Base-by-base conservation (phyloP, 1,284 basidiomycete species). In the Leccinum huronense region DNA sequence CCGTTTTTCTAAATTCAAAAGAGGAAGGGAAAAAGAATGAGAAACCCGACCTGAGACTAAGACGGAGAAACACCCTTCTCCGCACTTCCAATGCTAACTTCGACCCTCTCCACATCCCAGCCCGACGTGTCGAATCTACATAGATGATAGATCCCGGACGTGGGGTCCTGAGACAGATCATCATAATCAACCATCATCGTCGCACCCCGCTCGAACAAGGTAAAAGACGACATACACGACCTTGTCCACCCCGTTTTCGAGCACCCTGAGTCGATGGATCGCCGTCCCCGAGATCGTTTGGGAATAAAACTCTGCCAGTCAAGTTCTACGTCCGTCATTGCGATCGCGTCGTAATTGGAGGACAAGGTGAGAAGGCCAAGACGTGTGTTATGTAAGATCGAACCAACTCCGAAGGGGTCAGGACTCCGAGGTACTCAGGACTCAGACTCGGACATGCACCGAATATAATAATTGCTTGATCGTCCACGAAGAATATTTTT, bases 101-200 rank as follows among this genome's bases (percentile, higher is more conserved):
- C 73, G 11, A 86, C 86, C n/a, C 75, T 73, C 42, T 79, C 75
- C 61, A 98, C 83, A 60, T 86, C 81, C 57, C 98, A 81, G 72
- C 88, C 89, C 36, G 81, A 83, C 0, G 93, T 90, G 77, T 98
- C 96, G 63, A 98, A 85, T 53, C 90, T 91, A 65, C 36, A 13
- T 9, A 6, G 27, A 53, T 13, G 10, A 27, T 0, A 14, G 36
- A 38, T 38, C 36, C 36, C 2, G 5, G 13, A 19, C 5, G 45
- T n/a, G 45, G 7, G 7, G 40, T 31, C 3, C 27, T 19, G 33
- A 16, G 33, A 13, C 9, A 13, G 23, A 31, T 27, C 19, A 14
- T 48, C 19, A 19, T 38, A 23, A 23, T 23, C 48, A 23, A 5
- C 7, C 3, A 7, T 14, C 14, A 40, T 40, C 38, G 38, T 9